Evolutionary conservation across 805 yeast genomes (phyloP).

Genomic region (Lipomyces spencermartinsiae): DNA sequence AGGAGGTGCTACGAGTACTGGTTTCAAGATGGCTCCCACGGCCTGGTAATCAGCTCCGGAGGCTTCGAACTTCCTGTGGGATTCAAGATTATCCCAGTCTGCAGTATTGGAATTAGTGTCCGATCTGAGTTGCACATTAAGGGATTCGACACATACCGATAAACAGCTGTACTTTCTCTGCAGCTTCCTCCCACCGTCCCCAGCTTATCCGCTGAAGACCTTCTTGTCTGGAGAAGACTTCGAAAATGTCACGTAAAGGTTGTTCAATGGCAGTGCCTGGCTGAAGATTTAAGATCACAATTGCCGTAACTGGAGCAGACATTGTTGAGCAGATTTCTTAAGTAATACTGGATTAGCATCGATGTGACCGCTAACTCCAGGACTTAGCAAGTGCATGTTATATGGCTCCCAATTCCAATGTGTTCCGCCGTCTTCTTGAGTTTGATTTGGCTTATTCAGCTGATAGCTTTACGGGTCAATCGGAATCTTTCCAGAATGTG

Average conservation of each 20-base stretch:
- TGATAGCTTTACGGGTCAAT: neutral
- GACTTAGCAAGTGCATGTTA: neutral
- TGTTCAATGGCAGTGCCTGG: neutral
- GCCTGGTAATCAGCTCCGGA: conserved; percentile 3
- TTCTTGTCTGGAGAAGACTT: neutral
- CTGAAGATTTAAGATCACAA: conserved; percentile 2
- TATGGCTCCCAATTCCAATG: neutral
- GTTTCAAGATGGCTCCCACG: neutral
- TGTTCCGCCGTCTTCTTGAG: neutral
- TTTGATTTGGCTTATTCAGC: neutral
- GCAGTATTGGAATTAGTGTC: neutral
- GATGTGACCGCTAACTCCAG: conserved; percentile 4
- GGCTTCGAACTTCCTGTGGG: conserved; percentile 5
- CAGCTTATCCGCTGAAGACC: neutral
- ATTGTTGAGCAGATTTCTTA: neutral
- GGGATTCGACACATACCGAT: neutral
- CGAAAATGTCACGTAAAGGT: neutral
- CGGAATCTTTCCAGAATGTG: neutral
- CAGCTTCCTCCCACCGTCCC: conserved; percentile 2
- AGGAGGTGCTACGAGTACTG: conserved; percentile 2
- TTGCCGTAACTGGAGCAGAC: conserved; percentile 10
- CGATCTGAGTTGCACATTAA: neutral
- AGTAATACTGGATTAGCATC: neutral
- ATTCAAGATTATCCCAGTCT: conserved; percentile 9
- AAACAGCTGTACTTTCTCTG: neutral